These are phyloP conservation scores for Nemophila menziesii DNA, from an alignment of 257 asterid genomes.

Conservation along the genomic window DNA sequence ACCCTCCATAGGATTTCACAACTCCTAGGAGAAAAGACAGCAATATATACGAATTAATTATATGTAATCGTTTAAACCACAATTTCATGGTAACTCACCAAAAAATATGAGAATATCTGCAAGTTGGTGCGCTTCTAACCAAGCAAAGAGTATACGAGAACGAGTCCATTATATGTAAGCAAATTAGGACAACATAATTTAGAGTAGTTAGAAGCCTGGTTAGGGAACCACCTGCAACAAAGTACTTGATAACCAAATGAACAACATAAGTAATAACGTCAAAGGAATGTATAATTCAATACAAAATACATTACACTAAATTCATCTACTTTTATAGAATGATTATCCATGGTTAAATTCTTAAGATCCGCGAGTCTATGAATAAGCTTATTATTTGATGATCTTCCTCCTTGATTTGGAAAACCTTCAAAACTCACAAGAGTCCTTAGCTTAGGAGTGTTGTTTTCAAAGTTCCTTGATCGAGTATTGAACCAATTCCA, in stretches of 20 bases:
- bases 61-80: not conserved
- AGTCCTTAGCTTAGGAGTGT: constrained; percentile 5
- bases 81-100: constrained; percentile 1
- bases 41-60: not conserved
- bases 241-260: constrained; percentile 8
- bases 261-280: too few relatives aligned
- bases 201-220: constrained; percentile 1
- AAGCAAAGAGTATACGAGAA: constrained; percentile 4
- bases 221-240: constrained; percentile 4
- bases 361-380: constrained; percentile 6
- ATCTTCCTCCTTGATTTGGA: not conserved
- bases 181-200: not conserved
- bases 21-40: not conserved
- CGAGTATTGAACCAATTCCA: too few relatives aligned
- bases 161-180: constrained; percentile 1
- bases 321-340: constrained; percentile 12
- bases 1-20: not conserved
- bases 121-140: constrained; percentile 17
- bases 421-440: not conserved
- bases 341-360: constrained; percentile 1
- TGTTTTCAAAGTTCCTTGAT: constrained; percentile 5
- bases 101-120: constrained; percentile 2
- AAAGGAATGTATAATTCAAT: not conserved
- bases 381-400: constrained; percentile 5
- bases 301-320: not conserved